Percentiles rank a stretch among this genome's conserved stretches.
Evolutionary conservation across 2,329 filamentous ascomycete species (phyloP).

Genomic region (Diaporthe australafricana): DNA sequence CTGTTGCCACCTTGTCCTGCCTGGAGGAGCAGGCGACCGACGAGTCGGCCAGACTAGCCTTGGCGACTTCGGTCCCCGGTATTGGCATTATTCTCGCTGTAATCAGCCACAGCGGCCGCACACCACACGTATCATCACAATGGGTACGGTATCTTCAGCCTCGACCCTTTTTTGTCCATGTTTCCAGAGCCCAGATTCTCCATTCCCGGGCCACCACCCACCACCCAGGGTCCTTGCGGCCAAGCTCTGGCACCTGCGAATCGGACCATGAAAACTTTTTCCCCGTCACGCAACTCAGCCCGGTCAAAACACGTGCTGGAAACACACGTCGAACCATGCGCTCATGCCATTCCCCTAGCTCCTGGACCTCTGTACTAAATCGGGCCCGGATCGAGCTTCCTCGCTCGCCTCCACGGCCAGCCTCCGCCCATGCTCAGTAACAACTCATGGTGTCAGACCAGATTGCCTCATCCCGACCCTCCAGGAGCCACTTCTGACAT

Average conservation of each 20-base stretch:
- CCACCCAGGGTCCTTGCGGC: conserved; percentile 13
- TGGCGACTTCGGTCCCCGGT: conserved; percentile 30
- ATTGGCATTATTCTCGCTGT: conserved; percentile 36
- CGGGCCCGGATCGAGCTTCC: conserved; percentile 13
- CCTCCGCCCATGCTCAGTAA: background rate
- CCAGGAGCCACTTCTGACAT: conserved; percentile 13
- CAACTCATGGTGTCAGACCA: conserved; percentile 25
- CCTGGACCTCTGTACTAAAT: conserved; percentile 26
- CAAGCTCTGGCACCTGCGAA: conserved; percentile 20
- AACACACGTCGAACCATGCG: conserved; percentile 31
- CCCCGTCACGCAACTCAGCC: conserved; percentile 34
- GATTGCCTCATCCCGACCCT: conserved; percentile 25
- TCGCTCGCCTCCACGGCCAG: conserved; percentile 10
- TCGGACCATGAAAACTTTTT: conserved; percentile 29
- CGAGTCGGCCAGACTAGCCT: conserved; percentile 21
- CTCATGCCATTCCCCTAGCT: conserved; percentile 21
- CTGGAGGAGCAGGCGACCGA: background rate
- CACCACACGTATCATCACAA: conserved; percentile 11
- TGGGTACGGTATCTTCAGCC: conserved; percentile 7
- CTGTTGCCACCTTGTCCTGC: conserved; percentile 2
- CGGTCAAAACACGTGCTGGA: conserved; percentile 33
- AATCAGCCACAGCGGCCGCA: conserved; percentile 19
- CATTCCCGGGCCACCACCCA: background rate
- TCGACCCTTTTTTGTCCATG: conserved; percentile 30
- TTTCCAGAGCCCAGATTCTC: conserved; percentile 16